Evolutionary conservation across 208 protist genomes (phyloP).

Genomic region (Leishmania arabica): DNA sequence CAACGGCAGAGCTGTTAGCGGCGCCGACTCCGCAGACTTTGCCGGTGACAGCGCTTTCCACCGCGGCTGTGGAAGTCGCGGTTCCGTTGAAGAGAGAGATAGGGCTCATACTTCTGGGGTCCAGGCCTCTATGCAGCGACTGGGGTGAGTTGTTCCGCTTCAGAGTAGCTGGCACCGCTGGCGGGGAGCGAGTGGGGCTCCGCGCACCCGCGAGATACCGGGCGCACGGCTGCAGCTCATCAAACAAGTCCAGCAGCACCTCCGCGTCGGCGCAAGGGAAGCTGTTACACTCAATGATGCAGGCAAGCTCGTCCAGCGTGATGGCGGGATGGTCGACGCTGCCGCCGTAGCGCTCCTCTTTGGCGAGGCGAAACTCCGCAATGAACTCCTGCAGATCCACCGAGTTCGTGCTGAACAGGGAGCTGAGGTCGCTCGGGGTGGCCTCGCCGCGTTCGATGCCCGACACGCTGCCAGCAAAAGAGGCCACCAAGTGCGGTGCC

Average conservation of each 20-base stretch:
- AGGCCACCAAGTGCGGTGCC: constrained; percentile 1
- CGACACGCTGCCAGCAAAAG: constrained; percentile 17
- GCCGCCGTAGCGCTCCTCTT: constrained; percentile 52
- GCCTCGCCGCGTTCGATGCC: constrained; percentile 26
- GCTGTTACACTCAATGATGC: constrained; percentile 58
- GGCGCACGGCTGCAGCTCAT: constrained; percentile 52
- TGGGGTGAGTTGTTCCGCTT: not conserved
- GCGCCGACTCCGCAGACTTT: not conserved
- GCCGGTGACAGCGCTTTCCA: not conserved
- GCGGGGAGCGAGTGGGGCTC: not conserved
- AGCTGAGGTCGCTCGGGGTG: constrained; percentile 51
- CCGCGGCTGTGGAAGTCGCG: not conserved
- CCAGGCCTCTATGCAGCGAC: not conserved
- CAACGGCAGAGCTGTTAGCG: not conserved
- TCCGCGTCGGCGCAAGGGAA: constrained; percentile 54
- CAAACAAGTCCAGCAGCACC: constrained; percentile 68
- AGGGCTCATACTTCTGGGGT: not conserved
- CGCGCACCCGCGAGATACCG: constrained; percentile 10
- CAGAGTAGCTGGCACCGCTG: not conserved
- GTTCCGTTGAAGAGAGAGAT: not conserved
- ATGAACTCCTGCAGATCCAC: constrained; percentile 77
- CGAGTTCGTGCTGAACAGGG: constrained; percentile 57
- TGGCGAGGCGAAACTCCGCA: constrained; percentile 62
- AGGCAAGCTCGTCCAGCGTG: constrained; percentile 55
- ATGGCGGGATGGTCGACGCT: constrained; percentile 31